Evolutionary conservation across 352 stramenopile species (phyloP), one percentile per base, ranked within the genome.

Genomic region (Pythium coloratum): DNA sequence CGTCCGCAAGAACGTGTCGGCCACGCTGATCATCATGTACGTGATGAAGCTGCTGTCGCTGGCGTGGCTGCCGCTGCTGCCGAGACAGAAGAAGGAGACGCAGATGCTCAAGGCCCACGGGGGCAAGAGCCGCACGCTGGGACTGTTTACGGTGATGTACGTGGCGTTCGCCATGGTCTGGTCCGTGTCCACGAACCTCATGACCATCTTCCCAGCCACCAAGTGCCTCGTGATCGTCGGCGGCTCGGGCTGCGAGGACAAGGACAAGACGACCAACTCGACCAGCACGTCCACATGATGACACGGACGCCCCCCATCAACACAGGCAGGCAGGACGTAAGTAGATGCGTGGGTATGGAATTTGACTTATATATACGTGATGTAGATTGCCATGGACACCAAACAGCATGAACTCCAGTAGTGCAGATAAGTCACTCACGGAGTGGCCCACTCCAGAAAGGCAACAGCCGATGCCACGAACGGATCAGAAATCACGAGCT

Each of bases 1-100:
- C 14, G 69, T 77, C 24, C 73, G 73, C 18, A 56, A 59, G 40
- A 55, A 75, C 56, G 62, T 80, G 28, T 57, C 70, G 1, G 44
- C 58, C n/a, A 76, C 71, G 55, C 68, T 72, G 36, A 40, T 70
- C 30, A 77, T 80, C 62, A 71, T 70, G 61, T 80, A 80, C 64
- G 49, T 44, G 14, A 72, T 80, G 60, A 70, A 71, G 42, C 51
- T 80, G 33, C 33, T 73, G 36, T 75, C 69, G 36, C 60, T 76
- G 13, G 57, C 59, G 57, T 75, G 63, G 46, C 50, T 79, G 47
- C 47, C 65, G 26, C 40, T 76, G 26, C 53, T 79, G 50, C 72
- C 72, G 16, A 38, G 42, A 20, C 72, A 79, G 57, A 76, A 76
- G 56, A 63, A 63, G n/a, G 58, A 64, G 13, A 71, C 70, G 6